Evolutionary conservation across 2,329 filamentous ascomycete genomes (phyloP).

Genomic region (Cladorrhinum sp.): DNA sequence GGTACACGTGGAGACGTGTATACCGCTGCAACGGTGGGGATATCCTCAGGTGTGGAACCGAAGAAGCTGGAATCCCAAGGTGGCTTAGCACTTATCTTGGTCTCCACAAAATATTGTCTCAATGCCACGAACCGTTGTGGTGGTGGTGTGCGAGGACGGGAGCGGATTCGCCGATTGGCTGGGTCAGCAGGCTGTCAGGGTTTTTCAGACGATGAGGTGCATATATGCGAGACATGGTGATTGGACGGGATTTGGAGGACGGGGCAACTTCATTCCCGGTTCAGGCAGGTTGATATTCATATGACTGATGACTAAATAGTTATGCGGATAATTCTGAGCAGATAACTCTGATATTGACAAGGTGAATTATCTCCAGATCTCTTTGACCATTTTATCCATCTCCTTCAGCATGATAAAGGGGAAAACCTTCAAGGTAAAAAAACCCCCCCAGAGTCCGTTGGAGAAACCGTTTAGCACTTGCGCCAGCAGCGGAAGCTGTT

Average conservation of each 20-base stretch:
- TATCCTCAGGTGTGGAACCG: not conserved
- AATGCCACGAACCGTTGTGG: too few species aligned
- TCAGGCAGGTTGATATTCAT: too few species aligned
- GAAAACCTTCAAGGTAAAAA: too few species aligned
- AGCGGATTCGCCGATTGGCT: not conserved
- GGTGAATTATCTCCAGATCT: not conserved
- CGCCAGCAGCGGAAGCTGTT: conserved; percentile 14
- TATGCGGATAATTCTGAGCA: not conserved
- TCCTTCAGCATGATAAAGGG: too few species aligned
- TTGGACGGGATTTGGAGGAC: not conserved
- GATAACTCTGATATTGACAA: not conserved
- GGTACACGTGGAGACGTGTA: too few species aligned
- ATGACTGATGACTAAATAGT: too few species aligned
- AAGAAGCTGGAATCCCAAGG: not conserved
- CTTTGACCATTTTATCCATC: not conserved
- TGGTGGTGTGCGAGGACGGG: not conserved
- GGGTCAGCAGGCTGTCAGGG: not conserved
- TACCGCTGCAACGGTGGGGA: not conserved
- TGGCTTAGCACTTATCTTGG: not conserved
- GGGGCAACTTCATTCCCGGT: too few species aligned
- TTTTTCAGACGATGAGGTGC: not conserved
- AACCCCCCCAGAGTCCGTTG: too few species aligned
- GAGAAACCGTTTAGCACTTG: conserved; percentile 4
- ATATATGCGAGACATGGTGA: not conserved
- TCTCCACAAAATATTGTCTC: not conserved